Conservation (phyloP, 805 yeast genomes). For the Starmerella cellae region DNA sequence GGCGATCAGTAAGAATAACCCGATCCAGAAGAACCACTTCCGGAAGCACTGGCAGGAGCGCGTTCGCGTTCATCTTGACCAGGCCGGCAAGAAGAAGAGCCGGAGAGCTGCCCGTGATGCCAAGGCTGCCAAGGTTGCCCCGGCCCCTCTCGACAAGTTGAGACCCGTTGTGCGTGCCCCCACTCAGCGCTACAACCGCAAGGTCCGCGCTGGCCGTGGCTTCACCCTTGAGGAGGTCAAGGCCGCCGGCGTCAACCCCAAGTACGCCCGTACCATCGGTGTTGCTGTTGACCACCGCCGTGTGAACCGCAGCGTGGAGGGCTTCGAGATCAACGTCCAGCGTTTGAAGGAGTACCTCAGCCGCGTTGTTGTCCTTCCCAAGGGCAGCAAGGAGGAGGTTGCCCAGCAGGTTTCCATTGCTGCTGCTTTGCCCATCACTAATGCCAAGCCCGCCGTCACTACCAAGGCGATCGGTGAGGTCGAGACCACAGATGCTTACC, state of each 20-base stretch:
- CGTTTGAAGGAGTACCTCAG: conserved; percentile 94
- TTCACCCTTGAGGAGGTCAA: conserved; percentile 95
- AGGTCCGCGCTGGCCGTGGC: conserved; percentile 99
- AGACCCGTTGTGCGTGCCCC: conserved; percentile 99
- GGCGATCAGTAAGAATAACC: conserved; percentile 98
- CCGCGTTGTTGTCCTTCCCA: conserved; percentile 92
- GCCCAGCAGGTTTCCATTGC: conserved; percentile 53
- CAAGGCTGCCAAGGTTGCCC: conserved; percentile 91
- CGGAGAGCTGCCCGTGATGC: conserved; percentile 90
- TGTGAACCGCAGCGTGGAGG: conserved; percentile 94
- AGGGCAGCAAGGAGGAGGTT: conserved; percentile 52
- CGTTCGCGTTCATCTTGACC: conserved; percentile 99
- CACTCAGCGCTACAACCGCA: conserved; percentile 97
- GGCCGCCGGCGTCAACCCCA: conserved; percentile 80
- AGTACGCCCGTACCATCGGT: conserved; percentile 97
- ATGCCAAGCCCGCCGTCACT: conserved; percentile 54
- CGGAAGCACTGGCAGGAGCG: conserved; percentile 99
- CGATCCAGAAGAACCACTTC: conserved; percentile 99
- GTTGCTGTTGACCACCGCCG: conserved; percentile 99
- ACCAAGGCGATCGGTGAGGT: conserved; percentile 78
- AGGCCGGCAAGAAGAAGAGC: conserved; percentile 97
- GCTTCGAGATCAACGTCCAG: conserved; percentile 84
- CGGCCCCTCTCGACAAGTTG: conserved; percentile 91
- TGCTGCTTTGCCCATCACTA: conserved; percentile 83
- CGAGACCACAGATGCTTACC: conserved; percentile 69